Conservation (phyloP, 2,329 filamentous ascomycete genomes). For the Plectosphaerella plurivora region DNA sequence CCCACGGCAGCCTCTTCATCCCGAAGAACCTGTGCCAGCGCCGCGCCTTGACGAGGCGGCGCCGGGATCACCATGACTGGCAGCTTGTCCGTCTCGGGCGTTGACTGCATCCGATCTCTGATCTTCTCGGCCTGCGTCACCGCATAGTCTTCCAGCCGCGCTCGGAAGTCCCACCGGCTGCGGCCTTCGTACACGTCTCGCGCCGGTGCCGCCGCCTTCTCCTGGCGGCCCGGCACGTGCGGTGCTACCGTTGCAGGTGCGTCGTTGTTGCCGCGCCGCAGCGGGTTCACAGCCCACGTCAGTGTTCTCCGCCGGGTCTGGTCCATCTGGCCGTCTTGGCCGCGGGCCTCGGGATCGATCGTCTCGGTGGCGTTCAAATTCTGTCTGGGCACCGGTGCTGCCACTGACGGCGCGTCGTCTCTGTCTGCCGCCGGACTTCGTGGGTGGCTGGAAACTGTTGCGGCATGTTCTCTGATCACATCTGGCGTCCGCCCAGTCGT, state of each 20-base stretch:
- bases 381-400: constrained; percentile 9
- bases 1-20: constrained; percentile 35
- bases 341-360: constrained; percentile 21
- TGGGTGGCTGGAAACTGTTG: constrained; percentile 9
- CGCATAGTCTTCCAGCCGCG: constrained; percentile 57
- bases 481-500: constrained; percentile 42
- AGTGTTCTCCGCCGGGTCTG: constrained; percentile 23
- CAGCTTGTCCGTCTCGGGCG: constrained; percentile 48
- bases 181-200: constrained; percentile 13
- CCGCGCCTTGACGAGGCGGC: constrained; percentile 52
- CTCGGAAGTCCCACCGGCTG: constrained; percentile 50
- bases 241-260: constrained; percentile 1
- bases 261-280: constrained; percentile 12
- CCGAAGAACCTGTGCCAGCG: constrained; percentile 51
- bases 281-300: constrained; percentile 20
- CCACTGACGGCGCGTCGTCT: constrained; percentile 16
- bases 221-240: constrained; percentile 6
- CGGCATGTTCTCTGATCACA: not conserved
- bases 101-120: constrained; percentile 50
- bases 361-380: constrained; percentile 4
- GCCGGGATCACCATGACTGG: constrained; percentile 59
- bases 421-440: constrained; percentile 3
- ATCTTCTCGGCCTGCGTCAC: constrained; percentile 56
- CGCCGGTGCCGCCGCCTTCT: constrained; percentile 10
- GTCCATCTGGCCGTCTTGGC: constrained; percentile 10